phyloP scores from a whole-genome alignment of 2,329 filamentous ascomycete genomes.

The Lasiodiplodia gonubiensis region DNA sequence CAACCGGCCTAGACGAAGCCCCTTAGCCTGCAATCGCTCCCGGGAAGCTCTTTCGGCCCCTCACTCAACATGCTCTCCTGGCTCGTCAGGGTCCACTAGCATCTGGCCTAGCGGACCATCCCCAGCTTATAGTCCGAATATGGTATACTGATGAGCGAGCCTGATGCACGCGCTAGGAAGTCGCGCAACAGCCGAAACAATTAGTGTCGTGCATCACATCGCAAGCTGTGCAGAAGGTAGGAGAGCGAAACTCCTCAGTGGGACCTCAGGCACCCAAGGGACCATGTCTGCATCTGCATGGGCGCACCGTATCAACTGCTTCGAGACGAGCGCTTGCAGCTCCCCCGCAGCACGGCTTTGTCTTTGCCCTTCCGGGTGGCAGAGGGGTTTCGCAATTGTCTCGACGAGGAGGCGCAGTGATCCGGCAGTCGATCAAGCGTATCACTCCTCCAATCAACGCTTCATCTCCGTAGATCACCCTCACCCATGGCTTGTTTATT shows the following conservation, averaged over 20 bases:
- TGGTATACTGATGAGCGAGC: conserved; percentile 20
- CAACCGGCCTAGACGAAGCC: not conserved
- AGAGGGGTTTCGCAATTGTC: conserved; percentile 24
- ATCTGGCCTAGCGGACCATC: not conserved
- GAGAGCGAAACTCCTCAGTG: conserved; percentile 19
- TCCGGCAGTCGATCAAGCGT: not conserved
- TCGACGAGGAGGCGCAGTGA: conserved; percentile 13
- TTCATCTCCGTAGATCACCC: conserved; percentile 11
- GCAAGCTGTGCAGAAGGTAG: conserved; percentile 4
- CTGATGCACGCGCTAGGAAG: conserved; percentile 22
- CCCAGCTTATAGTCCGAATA: conserved; percentile 10
- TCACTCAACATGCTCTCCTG: not conserved
- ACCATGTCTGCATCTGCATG: conserved; percentile 8
- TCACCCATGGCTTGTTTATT: conserved; percentile 15
- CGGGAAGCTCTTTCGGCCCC: not conserved
- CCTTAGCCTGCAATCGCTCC: not conserved
- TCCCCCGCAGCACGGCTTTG: not conserved
- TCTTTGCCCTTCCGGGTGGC: not conserved
- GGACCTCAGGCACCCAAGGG: conserved; percentile 23
- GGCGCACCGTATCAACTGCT: not conserved
- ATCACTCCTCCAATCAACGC: conserved; percentile 20
- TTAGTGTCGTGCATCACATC: conserved; percentile 25
- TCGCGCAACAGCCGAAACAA: conserved; percentile 11
- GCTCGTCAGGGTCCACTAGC: conserved; percentile 11
- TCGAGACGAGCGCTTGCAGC: conserved; percentile 6